phyloP scores from a whole-genome alignment of 140 eudicot species.

The Oenanthe javanica region DNA sequence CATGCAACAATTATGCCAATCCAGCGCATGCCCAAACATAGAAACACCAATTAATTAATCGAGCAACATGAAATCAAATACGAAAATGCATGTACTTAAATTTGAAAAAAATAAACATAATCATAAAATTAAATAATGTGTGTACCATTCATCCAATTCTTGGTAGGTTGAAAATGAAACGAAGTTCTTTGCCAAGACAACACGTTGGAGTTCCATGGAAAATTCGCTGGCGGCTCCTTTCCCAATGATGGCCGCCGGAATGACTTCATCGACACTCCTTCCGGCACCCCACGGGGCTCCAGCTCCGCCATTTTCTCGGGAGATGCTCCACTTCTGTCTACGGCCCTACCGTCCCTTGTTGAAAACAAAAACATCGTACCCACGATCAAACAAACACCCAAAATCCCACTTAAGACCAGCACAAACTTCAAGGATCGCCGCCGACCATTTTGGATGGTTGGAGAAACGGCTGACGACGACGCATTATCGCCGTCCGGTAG shows the following conservation, averaged over 20 bases:
- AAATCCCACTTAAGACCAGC: neutral
- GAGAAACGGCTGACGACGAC: neutral
- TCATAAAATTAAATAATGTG: neutral
- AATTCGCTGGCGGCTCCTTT: neutral
- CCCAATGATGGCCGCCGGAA: neutral
- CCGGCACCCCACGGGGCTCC: constrained; percentile 10
- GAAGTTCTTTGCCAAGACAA: constrained; percentile 16
- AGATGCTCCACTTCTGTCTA: neutral
- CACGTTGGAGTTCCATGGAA: constrained; percentile 14
- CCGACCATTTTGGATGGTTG: neutral
- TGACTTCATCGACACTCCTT: constrained; percentile 12
- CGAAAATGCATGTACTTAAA: neutral
- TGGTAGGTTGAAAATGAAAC: constrained; percentile 16
- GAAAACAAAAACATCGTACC: neutral
- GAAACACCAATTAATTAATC: neutral
- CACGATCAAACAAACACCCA: neutral
- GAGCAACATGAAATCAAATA: neutral
- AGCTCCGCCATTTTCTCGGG: neutral
- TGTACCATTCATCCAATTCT: constrained; percentile 21
- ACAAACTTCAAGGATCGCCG: neutral
- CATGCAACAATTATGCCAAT: neutral
- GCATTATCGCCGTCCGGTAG: neutral
- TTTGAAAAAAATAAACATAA: neutral
- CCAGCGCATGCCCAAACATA: constrained; percentile 7
- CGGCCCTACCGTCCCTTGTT: neutral